These are phyloP conservation scores for Leishmania amazonensis DNA, from an alignment of 208 protist genomes.

Conservation along the genomic window DNA sequence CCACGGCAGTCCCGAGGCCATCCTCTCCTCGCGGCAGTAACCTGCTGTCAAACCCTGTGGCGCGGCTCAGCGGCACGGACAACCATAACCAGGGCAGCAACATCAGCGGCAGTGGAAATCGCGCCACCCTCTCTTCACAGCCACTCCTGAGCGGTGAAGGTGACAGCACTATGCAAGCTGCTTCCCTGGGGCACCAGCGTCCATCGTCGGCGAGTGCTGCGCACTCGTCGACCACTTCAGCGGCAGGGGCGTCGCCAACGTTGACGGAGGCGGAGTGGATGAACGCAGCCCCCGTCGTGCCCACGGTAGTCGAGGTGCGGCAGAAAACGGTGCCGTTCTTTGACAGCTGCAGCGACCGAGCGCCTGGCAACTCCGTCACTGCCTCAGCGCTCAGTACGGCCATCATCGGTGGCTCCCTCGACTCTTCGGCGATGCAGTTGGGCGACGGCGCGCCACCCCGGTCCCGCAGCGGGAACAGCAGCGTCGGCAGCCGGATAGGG, in stretches of 20 bases:
- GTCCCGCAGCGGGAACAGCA: background rate
- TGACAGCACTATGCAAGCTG: slow-evolving; percentile 5
- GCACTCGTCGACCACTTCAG: background rate
- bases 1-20: background rate
- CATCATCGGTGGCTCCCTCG: background rate
- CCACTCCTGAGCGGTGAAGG: background rate
- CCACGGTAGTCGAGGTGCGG: background rate
- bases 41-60: slow-evolving; percentile 21
- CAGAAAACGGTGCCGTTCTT: background rate
- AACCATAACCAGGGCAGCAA: background rate
- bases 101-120: background rate
- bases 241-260: background rate
- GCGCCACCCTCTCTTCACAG: background rate
- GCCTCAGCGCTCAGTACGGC: background rate
- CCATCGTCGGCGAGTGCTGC: background rate
- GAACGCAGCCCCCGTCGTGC: background rate
- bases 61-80: background rate
- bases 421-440: background rate
- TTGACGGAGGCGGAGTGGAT: background rate
- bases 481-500: background rate
- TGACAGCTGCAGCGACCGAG: background rate
- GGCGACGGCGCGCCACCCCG: background rate
- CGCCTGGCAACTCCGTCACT: background rate
- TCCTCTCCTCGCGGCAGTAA: background rate
- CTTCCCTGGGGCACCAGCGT: slow-evolving; percentile 1